Evolutionary conservation across 2,329 filamentous ascomycete genomes (phyloP).

Genomic region (Metarhizium sp.): DNA sequence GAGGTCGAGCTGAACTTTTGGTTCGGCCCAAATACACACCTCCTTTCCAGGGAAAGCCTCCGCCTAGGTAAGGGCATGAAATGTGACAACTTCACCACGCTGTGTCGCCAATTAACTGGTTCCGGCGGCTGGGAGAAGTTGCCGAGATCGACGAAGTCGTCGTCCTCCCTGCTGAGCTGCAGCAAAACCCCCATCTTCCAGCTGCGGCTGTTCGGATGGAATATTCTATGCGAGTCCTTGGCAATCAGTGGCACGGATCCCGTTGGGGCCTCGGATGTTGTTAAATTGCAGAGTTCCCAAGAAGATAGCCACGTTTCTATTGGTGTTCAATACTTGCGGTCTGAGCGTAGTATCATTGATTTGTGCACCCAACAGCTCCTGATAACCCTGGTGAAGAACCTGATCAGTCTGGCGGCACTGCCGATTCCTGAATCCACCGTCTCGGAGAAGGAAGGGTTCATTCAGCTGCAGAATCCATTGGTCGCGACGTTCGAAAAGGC

Average conservation of each 20-base stretch:
- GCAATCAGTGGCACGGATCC: not conserved
- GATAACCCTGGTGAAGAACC: not conserved
- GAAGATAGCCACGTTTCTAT: not conserved
- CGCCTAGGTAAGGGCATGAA: too few species aligned
- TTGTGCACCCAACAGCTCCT: slow-evolving; percentile 11
- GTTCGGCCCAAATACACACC: slow-evolving; percentile 5
- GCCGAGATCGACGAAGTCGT: too few species aligned
- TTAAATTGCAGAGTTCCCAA: not conserved
- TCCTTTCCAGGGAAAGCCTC: too few species aligned
- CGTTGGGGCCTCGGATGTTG: not conserved
- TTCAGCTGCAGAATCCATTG: slow-evolving; percentile 3
- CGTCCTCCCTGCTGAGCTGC: too few species aligned
- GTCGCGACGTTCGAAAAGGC: slow-evolving; percentile 6
- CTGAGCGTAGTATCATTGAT: too few species aligned
- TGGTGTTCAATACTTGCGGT: not conserved
- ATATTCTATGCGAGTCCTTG: not conserved
- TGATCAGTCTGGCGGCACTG: not conserved
- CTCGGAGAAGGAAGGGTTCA: slow-evolving; percentile 3
- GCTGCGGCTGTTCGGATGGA: slow-evolving; percentile 2
- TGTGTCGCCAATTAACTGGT: too few species aligned
- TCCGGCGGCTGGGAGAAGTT: too few species aligned
- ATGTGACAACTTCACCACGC: too few species aligned
- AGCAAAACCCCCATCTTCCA: too few species aligned
- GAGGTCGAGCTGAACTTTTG: slow-evolving; percentile 9
- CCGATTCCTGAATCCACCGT: not conserved